Percentiles rank a stretch among this genome's conserved stretches.
These are phyloP conservation scores for Paramecium biaurelia DNA, from an alignment of 73 alveolate genomes.

Conservation along the genomic window DNA sequence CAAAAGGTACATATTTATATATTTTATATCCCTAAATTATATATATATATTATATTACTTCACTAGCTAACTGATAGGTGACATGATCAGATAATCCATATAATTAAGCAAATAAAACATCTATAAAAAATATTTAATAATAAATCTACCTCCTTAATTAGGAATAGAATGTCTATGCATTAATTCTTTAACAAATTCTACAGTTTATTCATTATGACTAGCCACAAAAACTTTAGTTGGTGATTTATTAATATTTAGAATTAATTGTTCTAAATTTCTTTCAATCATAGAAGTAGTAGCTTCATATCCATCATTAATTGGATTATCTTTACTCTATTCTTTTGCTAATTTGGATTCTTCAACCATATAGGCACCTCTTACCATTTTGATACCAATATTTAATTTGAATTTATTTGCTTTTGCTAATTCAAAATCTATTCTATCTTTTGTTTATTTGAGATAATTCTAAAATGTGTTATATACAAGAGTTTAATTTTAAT, in stretches of 20 bases:
- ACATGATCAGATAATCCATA: constrained; percentile 63
- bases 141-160: background rate
- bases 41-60: background rate
- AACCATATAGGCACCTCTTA: constrained; percentile 59
- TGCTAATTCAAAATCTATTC: constrained; percentile 56
- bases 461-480: constrained; percentile 53
- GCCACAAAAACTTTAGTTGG: constrained; percentile 53
- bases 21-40: constrained; percentile 44
- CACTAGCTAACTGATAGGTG: constrained; percentile 54
- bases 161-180: background rate
- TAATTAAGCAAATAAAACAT: constrained; percentile 49
- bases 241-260: background rate
- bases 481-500: constrained; percentile 27
- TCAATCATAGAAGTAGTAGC: constrained; percentile 60
- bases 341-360: constrained; percentile 57
- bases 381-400: constrained; percentile 49
- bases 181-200: constrained; percentile 14
- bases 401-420: constrained; percentile 35
- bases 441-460: background rate
- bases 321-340: constrained; percentile 38
- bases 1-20: constrained; percentile 59
- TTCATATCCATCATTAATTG: constrained; percentile 61
- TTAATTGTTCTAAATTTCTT: constrained; percentile 50
- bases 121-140: background rate
- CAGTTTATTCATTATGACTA: constrained; percentile 59